Conservation (phyloP, 1,284 basidiomycete species). For the Cryptococcus deneoformans region DNA sequence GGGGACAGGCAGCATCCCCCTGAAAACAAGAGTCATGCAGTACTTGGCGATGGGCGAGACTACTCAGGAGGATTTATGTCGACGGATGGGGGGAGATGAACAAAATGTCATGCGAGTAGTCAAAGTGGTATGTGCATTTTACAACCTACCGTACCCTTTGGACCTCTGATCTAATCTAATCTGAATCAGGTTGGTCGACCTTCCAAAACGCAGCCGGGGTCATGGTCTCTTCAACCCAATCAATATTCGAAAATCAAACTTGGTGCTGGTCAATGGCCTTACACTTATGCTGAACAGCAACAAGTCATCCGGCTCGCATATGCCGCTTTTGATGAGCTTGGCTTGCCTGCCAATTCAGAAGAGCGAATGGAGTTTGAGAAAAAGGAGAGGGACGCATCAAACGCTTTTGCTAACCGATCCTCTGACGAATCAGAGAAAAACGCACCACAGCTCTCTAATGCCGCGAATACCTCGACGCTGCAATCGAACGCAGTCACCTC, state of each 20-base stretch:
- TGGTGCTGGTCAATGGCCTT: slow-evolving; percentile 31
- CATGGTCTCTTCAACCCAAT: slow-evolving; percentile 29
- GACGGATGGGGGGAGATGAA: slow-evolving; percentile 28
- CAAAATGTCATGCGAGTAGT: slow-evolving; percentile 40
- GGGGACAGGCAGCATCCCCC: slow-evolving; percentile 25
- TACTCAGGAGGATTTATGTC: slow-evolving; percentile 26
- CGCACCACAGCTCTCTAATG: background rate
- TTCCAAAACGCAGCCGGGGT: slow-evolving; percentile 10
- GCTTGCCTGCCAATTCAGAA: slow-evolving; percentile 8
- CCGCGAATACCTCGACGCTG: background rate
- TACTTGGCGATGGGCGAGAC: slow-evolving; percentile 38
- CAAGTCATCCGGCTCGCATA: slow-evolving; percentile 24
- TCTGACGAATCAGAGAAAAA: background rate
- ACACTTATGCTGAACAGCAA: slow-evolving; percentile 36
- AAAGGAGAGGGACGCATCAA: slow-evolving; percentile 22
- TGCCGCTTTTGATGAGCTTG: slow-evolving; percentile 43
- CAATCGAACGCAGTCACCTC: background rate
- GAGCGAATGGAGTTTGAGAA: background rate
- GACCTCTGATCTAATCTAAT: background rate
- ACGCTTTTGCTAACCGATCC: slow-evolving; percentile 1
- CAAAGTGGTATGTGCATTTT: slow-evolving; percentile 28
- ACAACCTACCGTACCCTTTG: background rate
- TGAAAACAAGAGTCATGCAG: slow-evolving; percentile 46
- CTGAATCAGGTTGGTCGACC: slow-evolving; percentile 25
- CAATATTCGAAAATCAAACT: slow-evolving; percentile 48